phyloP scores from a whole-genome alignment of 2,329 filamentous ascomycete species.

The Cladosporium oxysporum region DNA sequence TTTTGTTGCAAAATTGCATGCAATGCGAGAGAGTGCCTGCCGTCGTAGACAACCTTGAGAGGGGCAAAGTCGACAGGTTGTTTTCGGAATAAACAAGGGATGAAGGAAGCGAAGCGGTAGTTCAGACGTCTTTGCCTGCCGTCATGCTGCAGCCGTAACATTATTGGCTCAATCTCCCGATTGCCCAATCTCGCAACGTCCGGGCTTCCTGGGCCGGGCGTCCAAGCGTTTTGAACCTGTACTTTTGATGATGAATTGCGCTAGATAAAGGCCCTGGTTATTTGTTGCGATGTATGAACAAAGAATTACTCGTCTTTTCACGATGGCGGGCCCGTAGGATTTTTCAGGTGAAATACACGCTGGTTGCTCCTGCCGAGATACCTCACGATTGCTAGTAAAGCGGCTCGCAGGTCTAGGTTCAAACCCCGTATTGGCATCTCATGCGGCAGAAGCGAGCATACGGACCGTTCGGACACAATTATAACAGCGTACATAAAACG shows the following conservation, averaged over 20 bases:
- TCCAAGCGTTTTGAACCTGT: constrained; percentile 2
- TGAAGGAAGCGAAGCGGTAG: not conserved
- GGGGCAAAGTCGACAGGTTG: not conserved
- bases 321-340: not conserved
- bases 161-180: constrained; percentile 3
- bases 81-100: constrained; percentile 4
- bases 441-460: too few relatives aligned
- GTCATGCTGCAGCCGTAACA: constrained; percentile 1
- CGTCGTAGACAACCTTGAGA: not conserved
- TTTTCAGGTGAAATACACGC: not conserved
- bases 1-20: not conserved
- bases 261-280: not conserved
- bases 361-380: not conserved
- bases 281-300: not conserved
- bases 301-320: not conserved
- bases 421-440: too few relatives aligned
- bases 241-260: not conserved
- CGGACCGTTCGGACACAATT: too few relatives aligned
- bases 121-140: not conserved
- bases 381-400: not conserved
- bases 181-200: constrained; percentile 8
- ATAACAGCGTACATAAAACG: too few relatives aligned
- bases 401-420: not conserved
- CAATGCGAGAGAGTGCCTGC: not conserved
- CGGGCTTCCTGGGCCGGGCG: not conserved